These are phyloP conservation scores for Cercospora brassicicola DNA, from an alignment of 2,329 filamentous ascomycete species.

Conservation along the genomic window DNA sequence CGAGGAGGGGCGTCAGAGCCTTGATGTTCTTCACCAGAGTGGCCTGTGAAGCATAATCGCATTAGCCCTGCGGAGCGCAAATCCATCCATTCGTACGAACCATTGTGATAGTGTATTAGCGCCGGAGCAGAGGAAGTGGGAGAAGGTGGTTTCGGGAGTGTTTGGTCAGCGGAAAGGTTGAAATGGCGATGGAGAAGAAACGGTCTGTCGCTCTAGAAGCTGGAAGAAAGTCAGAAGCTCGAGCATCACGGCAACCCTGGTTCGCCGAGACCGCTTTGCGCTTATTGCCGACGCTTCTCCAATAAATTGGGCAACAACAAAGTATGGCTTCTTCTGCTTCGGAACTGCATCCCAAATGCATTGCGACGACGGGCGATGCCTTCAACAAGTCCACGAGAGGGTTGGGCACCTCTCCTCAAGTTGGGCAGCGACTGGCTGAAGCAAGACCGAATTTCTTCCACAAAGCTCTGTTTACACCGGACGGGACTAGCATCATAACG, in stretches of 20 bases:
- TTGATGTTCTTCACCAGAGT: slow-evolving; percentile 88
- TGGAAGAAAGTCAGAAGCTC: slow-evolving; percentile 11
- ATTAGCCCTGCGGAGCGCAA: slow-evolving; percentile 24
- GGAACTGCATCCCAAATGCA: slow-evolving; percentile 21
- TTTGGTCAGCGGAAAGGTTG: slow-evolving; percentile 4
- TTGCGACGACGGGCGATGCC: slow-evolving; percentile 30
- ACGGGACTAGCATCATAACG: slow-evolving; percentile 60
- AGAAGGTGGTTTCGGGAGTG: slow-evolving; percentile 26
- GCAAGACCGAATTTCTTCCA: slow-evolving; percentile 45
- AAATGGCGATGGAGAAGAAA: slow-evolving; percentile 11
- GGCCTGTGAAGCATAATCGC: slow-evolving; percentile 31
- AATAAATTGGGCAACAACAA: not conserved
- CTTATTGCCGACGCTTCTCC: slow-evolving; percentile 5
- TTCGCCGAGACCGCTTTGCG: slow-evolving; percentile 3
- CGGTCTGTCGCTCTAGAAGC: slow-evolving; percentile 10
- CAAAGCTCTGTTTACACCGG: slow-evolving; percentile 50
- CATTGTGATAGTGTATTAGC: slow-evolving; percentile 28
- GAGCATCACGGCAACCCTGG: slow-evolving; percentile 2
- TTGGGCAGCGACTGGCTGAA: not conserved
- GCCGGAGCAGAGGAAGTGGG: slow-evolving; percentile 4
- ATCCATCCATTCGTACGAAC: slow-evolving; percentile 23
- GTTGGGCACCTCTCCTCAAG: not conserved
- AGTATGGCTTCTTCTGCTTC: slow-evolving; percentile 10
- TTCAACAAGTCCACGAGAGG: slow-evolving; percentile 13
- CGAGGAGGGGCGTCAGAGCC: slow-evolving; percentile 89